phyloP scores from a whole-genome alignment of 108 stramenopile species.

The Discostella stelligeroides region DNA sequence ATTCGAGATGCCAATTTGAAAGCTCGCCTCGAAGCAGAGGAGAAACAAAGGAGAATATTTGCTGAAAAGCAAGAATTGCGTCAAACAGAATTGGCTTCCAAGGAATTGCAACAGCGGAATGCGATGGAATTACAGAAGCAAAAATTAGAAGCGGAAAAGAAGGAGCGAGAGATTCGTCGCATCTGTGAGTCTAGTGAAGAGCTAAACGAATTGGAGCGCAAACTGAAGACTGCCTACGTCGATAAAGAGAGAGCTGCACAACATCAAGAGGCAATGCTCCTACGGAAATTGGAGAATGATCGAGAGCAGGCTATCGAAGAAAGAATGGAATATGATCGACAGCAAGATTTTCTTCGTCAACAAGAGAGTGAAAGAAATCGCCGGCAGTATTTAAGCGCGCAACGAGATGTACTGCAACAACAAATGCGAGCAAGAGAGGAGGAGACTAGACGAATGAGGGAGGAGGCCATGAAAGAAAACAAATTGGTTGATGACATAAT shows the following conservation, averaged over 20 bases:
- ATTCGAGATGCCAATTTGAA: conserved; percentile 39
- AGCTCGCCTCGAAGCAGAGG: conserved; percentile 52
- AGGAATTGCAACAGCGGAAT: conserved; percentile 49
- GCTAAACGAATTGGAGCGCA: conserved; percentile 64
- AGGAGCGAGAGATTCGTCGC: conserved; percentile 64
- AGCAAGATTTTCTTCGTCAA: conserved; percentile 43
- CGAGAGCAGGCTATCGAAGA: conserved; percentile 70
- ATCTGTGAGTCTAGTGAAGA: conserved; percentile 71
- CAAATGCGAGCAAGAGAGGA: conserved; percentile 63
- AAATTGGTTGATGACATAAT: conserved; percentile 65
- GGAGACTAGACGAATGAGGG: conserved; percentile 41
- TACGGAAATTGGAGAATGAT: conserved; percentile 53
- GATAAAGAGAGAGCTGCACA: conserved; percentile 79
- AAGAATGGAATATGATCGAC: conserved; percentile 66
- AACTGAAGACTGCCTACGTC: conserved; percentile 69
- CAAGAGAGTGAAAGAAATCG: conserved; percentile 49
- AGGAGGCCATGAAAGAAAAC: conserved; percentile 54
- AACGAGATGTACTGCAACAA: conserved; percentile 60
- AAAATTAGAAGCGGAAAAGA: conserved; percentile 53
- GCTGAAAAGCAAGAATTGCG: conserved; percentile 41
- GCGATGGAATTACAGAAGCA: conserved; percentile 48
- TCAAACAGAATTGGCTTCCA: conserved; percentile 46
- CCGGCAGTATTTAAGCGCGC: conserved; percentile 37
- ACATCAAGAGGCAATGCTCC: conserved; percentile 61
- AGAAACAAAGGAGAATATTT: conserved; percentile 40